A percentile compares a stretch with the other conserved stretches of the same genome.
These are phyloP conservation scores for Austroboletus rostrupii DNA, from an alignment of 1,284 basidiomycete species.

Conservation along the genomic window DNA sequence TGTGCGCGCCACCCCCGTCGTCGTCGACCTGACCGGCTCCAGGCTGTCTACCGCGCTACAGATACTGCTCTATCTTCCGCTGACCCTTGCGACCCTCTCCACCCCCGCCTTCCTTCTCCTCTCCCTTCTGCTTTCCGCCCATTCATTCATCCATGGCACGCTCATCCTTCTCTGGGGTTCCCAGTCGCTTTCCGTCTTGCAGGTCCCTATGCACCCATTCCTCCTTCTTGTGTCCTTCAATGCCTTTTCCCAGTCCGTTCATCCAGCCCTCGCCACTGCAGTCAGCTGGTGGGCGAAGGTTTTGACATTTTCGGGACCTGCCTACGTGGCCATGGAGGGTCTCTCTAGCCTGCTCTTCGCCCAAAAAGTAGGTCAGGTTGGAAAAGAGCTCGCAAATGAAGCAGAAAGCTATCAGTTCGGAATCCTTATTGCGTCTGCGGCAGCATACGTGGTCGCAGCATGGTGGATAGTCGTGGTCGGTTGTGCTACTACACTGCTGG, in stretches of 20 bases:
- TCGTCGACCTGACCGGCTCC: background rate
- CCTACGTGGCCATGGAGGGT: slow-evolving; percentile 80
- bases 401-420: slow-evolving; percentile 73
- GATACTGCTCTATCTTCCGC: slow-evolving; percentile 78
- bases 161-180: slow-evolving; percentile 65
- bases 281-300: slow-evolving; percentile 70
- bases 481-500: slow-evolving; percentile 16
- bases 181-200: slow-evolving; percentile 64
- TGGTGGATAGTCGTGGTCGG: slow-evolving; percentile 78
- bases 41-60: slow-evolving; percentile 74
- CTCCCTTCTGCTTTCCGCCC: slow-evolving; percentile 71
- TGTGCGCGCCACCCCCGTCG: background rate
- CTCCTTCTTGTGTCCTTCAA: slow-evolving; percentile 80
- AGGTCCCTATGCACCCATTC: slow-evolving; percentile 78
- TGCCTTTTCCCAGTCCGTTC: slow-evolving; percentile 60
- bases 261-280: slow-evolving; percentile 53
- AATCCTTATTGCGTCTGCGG: slow-evolving; percentile 67
- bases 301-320: slow-evolving; percentile 67
- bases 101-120: slow-evolving; percentile 76
- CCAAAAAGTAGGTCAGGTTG: slow-evolving; percentile 74
- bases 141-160: slow-evolving; percentile 74
- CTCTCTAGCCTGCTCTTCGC: slow-evolving; percentile 78
- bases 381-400: slow-evolving; percentile 63
- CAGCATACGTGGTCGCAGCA: slow-evolving; percentile 70
- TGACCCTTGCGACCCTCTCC: slow-evolving; percentile 77